Evolutionary conservation across 306 rosid species (phyloP).

Genomic region (Castanea mollissima): DNA sequence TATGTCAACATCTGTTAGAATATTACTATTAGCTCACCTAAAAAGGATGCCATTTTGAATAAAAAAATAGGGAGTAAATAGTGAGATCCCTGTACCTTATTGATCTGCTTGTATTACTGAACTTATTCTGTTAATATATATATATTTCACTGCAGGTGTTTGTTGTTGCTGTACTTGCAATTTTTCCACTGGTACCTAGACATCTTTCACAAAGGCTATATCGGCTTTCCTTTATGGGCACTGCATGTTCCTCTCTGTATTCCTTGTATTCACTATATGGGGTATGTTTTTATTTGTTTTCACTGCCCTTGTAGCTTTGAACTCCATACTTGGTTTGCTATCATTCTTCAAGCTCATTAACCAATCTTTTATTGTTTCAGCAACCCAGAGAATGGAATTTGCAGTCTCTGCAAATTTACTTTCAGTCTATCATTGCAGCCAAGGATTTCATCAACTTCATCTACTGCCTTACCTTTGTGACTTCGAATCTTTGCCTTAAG

Average conservation of each 20-base stretch:
- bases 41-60: too few relatives aligned
- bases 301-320: background rate
- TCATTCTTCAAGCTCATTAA: conserved; percentile 15
- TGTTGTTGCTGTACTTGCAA: conserved; percentile 82
- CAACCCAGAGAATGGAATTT: conserved; percentile 92
- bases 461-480: conserved; percentile 74
- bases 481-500: conserved; percentile 83
- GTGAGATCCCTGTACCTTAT: background rate
- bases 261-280: conserved; percentile 78
- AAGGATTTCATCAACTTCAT: conserved; percentile 87
- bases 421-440: conserved; percentile 63
- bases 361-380: conserved; percentile 43
- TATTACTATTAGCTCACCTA: too few relatives aligned
- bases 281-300: conserved; percentile 42
- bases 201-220: conserved; percentile 81
- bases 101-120: background rate
- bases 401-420: conserved; percentile 85
- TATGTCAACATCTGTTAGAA: too few relatives aligned
- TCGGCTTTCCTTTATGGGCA: conserved; percentile 89
- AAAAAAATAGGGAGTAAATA: background rate
- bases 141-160: conserved; percentile 59
- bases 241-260: conserved; percentile 71
- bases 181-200: conserved; percentile 73
- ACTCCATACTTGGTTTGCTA: background rate
- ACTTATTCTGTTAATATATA: conserved; percentile 13